A percentile compares a stretch with the other conserved stretches of the same genome.
Evolutionary conservation across 768 basidiomycete genomes (phyloP).

Genomic region (Leccinum disarticulatum): DNA sequence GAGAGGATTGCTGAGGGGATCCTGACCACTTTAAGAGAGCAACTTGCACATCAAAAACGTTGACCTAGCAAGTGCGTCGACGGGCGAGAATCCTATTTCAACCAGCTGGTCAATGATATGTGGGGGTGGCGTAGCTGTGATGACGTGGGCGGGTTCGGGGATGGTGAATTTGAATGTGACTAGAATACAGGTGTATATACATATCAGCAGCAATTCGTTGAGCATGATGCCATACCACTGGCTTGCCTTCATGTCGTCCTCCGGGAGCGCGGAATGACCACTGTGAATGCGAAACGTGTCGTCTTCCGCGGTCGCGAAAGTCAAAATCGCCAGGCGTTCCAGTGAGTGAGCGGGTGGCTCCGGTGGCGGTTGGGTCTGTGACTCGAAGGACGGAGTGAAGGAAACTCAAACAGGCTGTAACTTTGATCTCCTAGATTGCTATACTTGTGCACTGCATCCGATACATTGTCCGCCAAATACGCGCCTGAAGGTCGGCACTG

Average conservation of each 20-base stretch:
- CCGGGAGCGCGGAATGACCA: constrained; percentile 27
- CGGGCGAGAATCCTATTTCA: constrained; percentile 90
- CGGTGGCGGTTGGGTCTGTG: not conserved
- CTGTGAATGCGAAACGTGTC: constrained; percentile 11
- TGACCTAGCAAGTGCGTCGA: constrained; percentile 55
- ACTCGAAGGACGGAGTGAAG: no score
- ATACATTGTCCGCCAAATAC: no score
- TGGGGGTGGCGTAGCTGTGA: constrained; percentile 64
- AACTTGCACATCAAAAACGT: constrained; percentile 68
- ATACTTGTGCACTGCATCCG: no score
- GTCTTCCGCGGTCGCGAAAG: constrained; percentile 54
- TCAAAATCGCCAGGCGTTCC: constrained; percentile 56
- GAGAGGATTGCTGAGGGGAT: no score
- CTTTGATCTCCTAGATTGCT: no score
- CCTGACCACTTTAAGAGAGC: constrained; percentile 37
- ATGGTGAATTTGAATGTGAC: constrained; percentile 11
- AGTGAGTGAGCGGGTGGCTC: constrained; percentile 18
- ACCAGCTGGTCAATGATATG: constrained; percentile 90
- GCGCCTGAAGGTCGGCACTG: no score
- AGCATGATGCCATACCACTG: constrained; percentile 37
- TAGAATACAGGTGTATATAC: not conserved
- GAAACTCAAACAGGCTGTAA: no score
- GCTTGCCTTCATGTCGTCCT: constrained; percentile 66
- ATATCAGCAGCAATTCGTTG: not conserved
- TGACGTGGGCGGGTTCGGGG: constrained; percentile 11